A percentile compares a stretch with the other conserved stretches of the same genome.
Evolutionary conservation across 192 early-diverging fungal genomes (phyloP).

Genomic region (Coemansia sp.): DNA sequence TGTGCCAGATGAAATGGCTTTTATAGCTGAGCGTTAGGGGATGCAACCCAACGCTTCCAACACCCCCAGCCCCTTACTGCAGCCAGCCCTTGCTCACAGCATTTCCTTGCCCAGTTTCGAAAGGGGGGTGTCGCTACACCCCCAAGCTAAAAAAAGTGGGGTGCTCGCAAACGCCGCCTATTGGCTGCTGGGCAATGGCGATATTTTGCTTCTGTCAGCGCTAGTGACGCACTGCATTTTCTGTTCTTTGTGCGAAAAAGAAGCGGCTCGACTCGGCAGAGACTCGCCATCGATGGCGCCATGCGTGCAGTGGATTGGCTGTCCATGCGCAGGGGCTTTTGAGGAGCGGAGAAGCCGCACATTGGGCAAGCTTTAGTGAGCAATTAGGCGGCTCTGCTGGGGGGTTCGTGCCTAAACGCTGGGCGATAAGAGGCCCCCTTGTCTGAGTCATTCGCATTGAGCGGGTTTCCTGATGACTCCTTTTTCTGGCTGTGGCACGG

Average conservation of each 20-base stretch:
- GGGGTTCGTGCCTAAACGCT: neutral
- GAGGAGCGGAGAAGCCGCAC: neutral
- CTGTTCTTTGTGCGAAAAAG: slow-evolving; percentile 2
- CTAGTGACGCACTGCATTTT: slow-evolving; percentile 4
- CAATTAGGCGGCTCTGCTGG: slow-evolving; percentile 6
- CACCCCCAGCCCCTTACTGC: slow-evolving; percentile 9
- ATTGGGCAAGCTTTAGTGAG: slow-evolving; percentile 8
- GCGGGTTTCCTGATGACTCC: slow-evolving; percentile 7
- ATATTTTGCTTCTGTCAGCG: neutral
- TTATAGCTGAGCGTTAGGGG: slow-evolving; percentile 1
- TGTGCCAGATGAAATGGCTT: slow-evolving; percentile 2
- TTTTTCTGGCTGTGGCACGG: neutral
- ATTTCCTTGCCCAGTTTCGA: neutral
- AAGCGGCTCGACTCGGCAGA: slow-evolving; percentile 5
- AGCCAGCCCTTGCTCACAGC: slow-evolving; percentile 3
- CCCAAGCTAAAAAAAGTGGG: slow-evolving; percentile 5
- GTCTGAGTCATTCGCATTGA: too few relatives aligned
- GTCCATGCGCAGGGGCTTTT: neutral
- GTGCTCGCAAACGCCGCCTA: slow-evolving; percentile 9
- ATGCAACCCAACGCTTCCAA: slow-evolving; percentile 6
- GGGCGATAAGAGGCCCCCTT: neutral
- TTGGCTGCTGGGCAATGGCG: slow-evolving; percentile 11
- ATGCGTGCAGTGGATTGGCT: slow-evolving; percentile 8
- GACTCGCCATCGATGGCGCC: slow-evolving; percentile 15
- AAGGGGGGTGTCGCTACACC: slow-evolving; percentile 1